Evolutionary conservation across 331 rosid species (phyloP), one percentile per base, ranked within the genome.

Genomic region (Erythrophleum ivorense): DNA sequence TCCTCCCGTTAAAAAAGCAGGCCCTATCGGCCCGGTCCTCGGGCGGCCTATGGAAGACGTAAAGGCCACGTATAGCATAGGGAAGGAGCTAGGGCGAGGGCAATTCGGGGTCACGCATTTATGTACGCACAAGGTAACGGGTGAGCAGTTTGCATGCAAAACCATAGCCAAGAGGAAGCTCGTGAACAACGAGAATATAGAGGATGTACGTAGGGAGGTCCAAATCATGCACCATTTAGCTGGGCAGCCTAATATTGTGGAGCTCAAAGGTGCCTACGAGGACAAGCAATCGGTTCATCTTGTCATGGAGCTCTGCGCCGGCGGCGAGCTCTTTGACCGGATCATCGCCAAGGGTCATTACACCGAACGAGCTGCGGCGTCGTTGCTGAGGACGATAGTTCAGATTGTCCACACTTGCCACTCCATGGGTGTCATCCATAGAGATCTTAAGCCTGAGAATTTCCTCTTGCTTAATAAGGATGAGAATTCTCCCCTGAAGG

Each of bases 361-460:
- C 81, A 96, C 98, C 0, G 99, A 96, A 57, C 92, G 98, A 1
- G 99, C 97, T 0, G 99, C 99, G 0, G 99, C 99, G 0, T 85
- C 96, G 0, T 86, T 96, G 89, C 49, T 92, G 40, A 81, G 97
- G 41, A 96, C 98, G 15, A 96, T 96, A 0, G 99, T 96, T 36
- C 92, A 93, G 73, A 96, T 96, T 63, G 98, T 96, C 11, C 98
- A 93, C 57, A 95, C 94, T 0, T 95, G 98, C 34, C 99, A 95
- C 82, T 92, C 98, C 78, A 88, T 95, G 98, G 99, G 98, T 38
- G 97, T 95, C 76, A 93, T 95, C 70, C 99, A 95, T 65, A 90
- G 99, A 34, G 99, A 95, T 87, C 98, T 95, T 53, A 95, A 95
- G 90, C 98, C 99, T 71, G 99, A 95, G 85, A 95, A 95, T 86